Conservation (phyloP, 2,329 filamentous ascomycete species). For the Fusarium papillatum region DNA sequence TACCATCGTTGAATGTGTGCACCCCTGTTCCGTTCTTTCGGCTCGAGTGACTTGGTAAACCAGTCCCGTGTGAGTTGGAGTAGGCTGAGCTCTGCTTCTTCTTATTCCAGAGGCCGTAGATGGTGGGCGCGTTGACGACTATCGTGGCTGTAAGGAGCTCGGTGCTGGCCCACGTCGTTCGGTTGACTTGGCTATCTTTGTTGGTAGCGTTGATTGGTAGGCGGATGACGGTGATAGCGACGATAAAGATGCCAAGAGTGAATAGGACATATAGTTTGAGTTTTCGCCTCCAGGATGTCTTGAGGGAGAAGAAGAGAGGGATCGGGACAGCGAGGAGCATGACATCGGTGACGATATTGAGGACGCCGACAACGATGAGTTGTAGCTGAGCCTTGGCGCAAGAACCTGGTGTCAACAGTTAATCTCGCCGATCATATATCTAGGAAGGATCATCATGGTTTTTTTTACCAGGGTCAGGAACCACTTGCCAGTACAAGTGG, state of each 20-base stretch:
- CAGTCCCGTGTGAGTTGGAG: background rate
- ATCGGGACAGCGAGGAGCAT: constrained; percentile 44
- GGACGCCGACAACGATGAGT: constrained; percentile 36
- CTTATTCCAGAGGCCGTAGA: constrained; percentile 53
- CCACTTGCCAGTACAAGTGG: constrained; percentile 37
- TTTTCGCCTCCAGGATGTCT: constrained; percentile 47
- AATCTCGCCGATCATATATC: background rate
- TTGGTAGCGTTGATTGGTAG: constrained; percentile 53
- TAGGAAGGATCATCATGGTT: background rate
- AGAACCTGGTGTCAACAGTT: background rate
- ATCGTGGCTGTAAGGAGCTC: constrained; percentile 50
- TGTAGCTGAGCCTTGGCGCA: constrained; percentile 36
- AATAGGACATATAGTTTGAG: constrained; percentile 50
- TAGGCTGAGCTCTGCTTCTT: background rate
- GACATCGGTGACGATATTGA: constrained; percentile 45
- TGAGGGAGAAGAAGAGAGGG: constrained; percentile 44
- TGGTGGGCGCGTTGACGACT: constrained; percentile 54
- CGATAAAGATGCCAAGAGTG: constrained; percentile 54
- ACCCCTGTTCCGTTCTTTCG: background rate
- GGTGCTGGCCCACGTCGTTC: constrained; percentile 54
- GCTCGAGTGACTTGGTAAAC: background rate
- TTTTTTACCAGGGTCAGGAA: constrained; percentile 27
- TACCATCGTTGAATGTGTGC: background rate
- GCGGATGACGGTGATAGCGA: constrained; percentile 54
- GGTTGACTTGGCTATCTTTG: constrained; percentile 50